Percentiles rank a stretch among this genome's conserved stretches.
phyloP scores from a whole-genome alignment of 164 flowering plant species.

The Kingdonia uniflora region DNA sequence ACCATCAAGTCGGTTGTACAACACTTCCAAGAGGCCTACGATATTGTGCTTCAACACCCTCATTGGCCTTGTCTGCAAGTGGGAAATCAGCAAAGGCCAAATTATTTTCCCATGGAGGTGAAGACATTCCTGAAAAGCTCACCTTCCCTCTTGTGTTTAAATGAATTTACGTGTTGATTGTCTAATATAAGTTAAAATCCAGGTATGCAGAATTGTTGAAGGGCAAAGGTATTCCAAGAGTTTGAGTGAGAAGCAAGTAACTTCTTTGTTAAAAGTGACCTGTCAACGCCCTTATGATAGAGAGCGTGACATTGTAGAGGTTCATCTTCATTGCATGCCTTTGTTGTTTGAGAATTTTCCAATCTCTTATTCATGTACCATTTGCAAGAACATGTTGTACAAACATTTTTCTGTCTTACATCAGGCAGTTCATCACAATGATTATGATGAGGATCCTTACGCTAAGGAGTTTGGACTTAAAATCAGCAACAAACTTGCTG shows the following conservation, averaged over 20 bases:
- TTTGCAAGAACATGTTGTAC: not conserved
- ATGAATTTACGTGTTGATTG: slow-evolving; percentile 3
- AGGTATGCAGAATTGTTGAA: slow-evolving; percentile 88
- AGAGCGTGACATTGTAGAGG: slow-evolving; percentile 77
- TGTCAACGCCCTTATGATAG: slow-evolving; percentile 75
- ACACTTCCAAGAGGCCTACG: slow-evolving; percentile 84
- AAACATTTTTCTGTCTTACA: too few relatives aligned
- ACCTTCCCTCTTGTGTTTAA: not conserved
- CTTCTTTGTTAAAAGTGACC: slow-evolving; percentile 64
- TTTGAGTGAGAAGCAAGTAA: slow-evolving; percentile 63
- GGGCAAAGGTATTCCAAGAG: slow-evolving; percentile 83
- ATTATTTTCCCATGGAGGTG: slow-evolving; percentile 98
- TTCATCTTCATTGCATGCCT: slow-evolving; percentile 5
- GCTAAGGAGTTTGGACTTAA: slow-evolving; percentile 87
- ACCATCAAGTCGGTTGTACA: slow-evolving; percentile 82
- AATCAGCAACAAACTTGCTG: slow-evolving; percentile 78
- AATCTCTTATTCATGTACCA: not conserved
- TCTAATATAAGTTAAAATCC: not conserved
- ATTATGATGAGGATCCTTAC: slow-evolving; percentile 70
- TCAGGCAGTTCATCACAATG: slow-evolving; percentile 85
- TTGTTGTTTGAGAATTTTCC: not conserved
- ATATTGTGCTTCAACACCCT: slow-evolving; percentile 65
- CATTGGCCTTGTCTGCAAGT: slow-evolving; percentile 98
- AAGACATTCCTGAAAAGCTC: not conserved
- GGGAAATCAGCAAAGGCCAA: slow-evolving; percentile 81